Evolutionary conservation across 1,284 basidiomycete species (phyloP).

Genomic region (Leccinum brunneo-olivaceum): DNA sequence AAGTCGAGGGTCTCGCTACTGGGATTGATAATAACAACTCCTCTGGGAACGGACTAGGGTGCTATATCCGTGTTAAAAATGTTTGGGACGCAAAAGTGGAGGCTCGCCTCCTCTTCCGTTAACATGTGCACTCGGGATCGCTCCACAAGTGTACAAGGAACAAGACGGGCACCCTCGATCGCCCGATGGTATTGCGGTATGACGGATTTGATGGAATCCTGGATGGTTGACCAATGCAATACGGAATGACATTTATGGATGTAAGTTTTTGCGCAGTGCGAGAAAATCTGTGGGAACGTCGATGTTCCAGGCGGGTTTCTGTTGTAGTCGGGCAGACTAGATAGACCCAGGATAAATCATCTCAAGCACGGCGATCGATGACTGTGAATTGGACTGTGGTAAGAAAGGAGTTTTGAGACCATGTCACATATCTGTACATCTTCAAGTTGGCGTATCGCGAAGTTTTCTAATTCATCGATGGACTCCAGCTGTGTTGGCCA

Average conservation of each 20-base stretch:
- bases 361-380: too few relatives aligned
- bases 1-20: conserved; percentile 34
- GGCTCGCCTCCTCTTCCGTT: conserved; percentile 40
- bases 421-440: too few relatives aligned
- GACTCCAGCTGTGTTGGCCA: too few relatives aligned
- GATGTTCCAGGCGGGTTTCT: too few relatives aligned
- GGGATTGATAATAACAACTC: conserved; percentile 32
- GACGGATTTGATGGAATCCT: conserved; percentile 18
- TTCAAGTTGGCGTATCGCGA: too few relatives aligned
- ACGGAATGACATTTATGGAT: conserved; percentile 41
- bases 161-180: conserved; percentile 24
- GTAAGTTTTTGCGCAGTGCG: conserved; percentile 34
- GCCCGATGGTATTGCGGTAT: conserved; percentile 28
- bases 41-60: not conserved
- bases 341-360: too few relatives aligned
- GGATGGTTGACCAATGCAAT: conserved; percentile 24
- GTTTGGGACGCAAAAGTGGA: conserved; percentile 36
- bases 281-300: conserved; percentile 46
- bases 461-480: too few relatives aligned
- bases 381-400: too few relatives aligned
- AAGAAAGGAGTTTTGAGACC: too few relatives aligned
- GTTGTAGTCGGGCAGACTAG: too few relatives aligned
- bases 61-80: not conserved
- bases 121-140: conserved; percentile 34
- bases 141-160: conserved; percentile 17